Conservation (phyloP, 2,329 filamentous ascomycete species). For the Botrytis fragariae region DNA sequence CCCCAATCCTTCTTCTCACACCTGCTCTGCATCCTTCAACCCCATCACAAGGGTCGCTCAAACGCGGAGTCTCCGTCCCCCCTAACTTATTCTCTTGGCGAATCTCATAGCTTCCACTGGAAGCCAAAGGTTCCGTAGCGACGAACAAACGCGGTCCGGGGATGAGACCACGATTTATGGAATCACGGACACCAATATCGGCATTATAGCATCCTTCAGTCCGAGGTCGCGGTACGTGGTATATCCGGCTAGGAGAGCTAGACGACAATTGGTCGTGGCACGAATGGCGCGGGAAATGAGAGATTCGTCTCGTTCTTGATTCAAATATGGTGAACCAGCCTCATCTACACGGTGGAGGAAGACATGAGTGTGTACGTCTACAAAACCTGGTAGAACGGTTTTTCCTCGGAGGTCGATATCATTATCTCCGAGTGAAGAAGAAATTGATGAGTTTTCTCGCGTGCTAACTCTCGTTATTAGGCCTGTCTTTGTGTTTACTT, state of each 20-base stretch:
- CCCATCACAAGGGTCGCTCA: background rate
- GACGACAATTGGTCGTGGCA: background rate
- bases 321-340: background rate
- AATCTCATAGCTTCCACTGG: background rate
- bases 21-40: background rate
- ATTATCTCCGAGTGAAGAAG: background rate
- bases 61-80: background rate
- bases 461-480: background rate
- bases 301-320: slow-evolving; percentile 3
- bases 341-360: background rate
- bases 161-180: background rate
- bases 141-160: background rate
- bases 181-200: background rate
- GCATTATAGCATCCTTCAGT: background rate
- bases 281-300: background rate
- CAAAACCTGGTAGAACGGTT: background rate
- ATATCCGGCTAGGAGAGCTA: background rate
- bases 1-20: background rate
- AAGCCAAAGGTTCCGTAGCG: background rate
- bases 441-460: background rate
- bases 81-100: background rate
- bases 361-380: background rate
- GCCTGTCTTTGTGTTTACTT: background rate
- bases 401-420: background rate
- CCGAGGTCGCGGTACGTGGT: slow-evolving; percentile 1